These are phyloP conservation scores for Mortierella antarctica DNA, from an alignment of 192 early-diverging fungal genomes.

Conservation along the genomic window DNA sequence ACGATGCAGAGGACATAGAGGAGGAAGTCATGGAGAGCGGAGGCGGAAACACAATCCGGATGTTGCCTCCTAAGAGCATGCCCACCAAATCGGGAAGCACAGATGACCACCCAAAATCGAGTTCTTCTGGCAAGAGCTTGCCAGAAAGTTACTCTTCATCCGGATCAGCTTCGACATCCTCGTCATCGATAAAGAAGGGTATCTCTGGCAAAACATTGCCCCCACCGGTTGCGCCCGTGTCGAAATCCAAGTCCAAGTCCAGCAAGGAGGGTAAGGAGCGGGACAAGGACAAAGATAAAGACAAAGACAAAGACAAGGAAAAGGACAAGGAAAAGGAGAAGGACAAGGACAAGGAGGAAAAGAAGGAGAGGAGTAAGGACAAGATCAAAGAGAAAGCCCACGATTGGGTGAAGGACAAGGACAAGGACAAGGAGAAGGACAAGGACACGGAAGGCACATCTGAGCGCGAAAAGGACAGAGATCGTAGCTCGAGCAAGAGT, in stretches of 20 bases:
- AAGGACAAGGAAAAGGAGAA: constrained; percentile 17
- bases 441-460: constrained; percentile 21
- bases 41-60: constrained; percentile 24
- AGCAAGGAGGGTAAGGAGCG: constrained; percentile 26
- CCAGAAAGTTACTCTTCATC: constrained; percentile 23
- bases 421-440: constrained; percentile 44
- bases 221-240: not conserved
- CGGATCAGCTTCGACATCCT: not conserved
- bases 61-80: constrained; percentile 29
- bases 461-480: constrained; percentile 45
- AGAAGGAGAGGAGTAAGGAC: not conserved
- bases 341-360: constrained; percentile 20
- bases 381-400: constrained; percentile 16
- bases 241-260: constrained; percentile 48
- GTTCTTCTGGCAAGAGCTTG: constrained; percentile 24
- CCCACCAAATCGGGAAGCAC: constrained; percentile 10
- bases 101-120: constrained; percentile 13
- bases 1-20: constrained; percentile 40
- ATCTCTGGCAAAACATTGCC: constrained; percentile 35
- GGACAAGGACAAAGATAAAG: constrained; percentile 27
- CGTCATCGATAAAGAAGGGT: constrained; percentile 12
- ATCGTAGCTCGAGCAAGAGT: constrained; percentile 20
- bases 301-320: constrained; percentile 34
- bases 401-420: constrained; percentile 23
- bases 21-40: constrained; percentile 53